phyloP scores from a whole-genome alignment of 2,329 filamentous ascomycete species.

The Cryoendolithus antarcticus region DNA sequence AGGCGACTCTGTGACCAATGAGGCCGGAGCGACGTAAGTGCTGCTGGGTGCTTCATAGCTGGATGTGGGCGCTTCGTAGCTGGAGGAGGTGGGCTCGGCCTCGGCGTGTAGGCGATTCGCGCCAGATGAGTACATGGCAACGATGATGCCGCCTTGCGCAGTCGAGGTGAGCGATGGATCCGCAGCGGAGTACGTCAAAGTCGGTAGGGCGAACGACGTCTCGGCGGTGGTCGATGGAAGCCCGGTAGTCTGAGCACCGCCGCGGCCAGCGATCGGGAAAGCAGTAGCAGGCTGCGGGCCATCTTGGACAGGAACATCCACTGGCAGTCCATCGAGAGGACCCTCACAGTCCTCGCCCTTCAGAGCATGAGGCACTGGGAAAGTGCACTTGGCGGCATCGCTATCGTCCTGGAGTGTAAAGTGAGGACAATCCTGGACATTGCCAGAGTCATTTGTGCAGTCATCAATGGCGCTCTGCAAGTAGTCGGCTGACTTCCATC shows the following conservation, averaged over 20 bases:
- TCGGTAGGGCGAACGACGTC: conserved; percentile 7
- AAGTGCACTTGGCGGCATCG: conserved; percentile 46
- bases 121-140: conserved; percentile 4
- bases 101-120: conserved; percentile 1
- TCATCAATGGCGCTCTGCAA: conserved; percentile 59
- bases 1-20: conserved; percentile 15
- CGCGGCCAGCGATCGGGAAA: conserved; percentile 18
- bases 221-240: conserved; percentile 8
- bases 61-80: conserved; percentile 2
- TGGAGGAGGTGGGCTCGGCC: conserved; percentile 7
- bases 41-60: neutral
- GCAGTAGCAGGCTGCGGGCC: conserved; percentile 31
- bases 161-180: conserved; percentile 13
- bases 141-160: conserved; percentile 14
- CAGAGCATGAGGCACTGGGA: conserved; percentile 46
- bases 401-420: conserved; percentile 56
- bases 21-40: conserved; percentile 10
- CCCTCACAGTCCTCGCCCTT: conserved; percentile 47
- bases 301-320: conserved; percentile 41
- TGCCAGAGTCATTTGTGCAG: conserved; percentile 61
- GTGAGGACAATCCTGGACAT: conserved; percentile 59
- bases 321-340: conserved; percentile 50
- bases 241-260: conserved; percentile 9
- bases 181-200: conserved; percentile 14
- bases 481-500: conserved; percentile 55